Conservation (phyloP, 2,329 filamentous ascomycete genomes). For the Atkinsonella hypoxylon region DNA sequence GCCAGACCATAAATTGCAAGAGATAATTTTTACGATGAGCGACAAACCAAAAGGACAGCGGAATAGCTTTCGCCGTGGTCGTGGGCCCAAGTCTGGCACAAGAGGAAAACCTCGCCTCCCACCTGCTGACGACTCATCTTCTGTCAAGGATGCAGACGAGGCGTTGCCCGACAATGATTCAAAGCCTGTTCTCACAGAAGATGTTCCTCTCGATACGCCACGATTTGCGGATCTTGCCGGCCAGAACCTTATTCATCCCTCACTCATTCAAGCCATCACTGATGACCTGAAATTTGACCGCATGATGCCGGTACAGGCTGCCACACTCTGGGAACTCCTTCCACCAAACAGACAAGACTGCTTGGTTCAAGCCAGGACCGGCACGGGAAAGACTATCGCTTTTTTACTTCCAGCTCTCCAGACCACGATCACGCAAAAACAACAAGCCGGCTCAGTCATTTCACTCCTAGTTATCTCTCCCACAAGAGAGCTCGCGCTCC, state of each 20-base stretch:
- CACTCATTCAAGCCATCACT: conserved; percentile 34
- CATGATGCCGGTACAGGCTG: conserved; percentile 45
- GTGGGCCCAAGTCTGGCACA: conserved; percentile 1
- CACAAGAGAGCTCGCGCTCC: conserved; percentile 57
- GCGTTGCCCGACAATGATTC: neutral
- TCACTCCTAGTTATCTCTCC: conserved; percentile 56
- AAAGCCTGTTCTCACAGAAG: conserved; percentile 9
- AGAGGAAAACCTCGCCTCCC: neutral
- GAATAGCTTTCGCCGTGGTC: conserved; percentile 1
- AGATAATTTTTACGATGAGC: conserved; percentile 1
- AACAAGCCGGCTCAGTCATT: conserved; percentile 27
- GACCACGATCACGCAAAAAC: conserved; percentile 46
- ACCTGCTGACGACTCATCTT: neutral
- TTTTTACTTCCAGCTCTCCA: conserved; percentile 79
- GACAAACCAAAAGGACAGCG: conserved; percentile 2
- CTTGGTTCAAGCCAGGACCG: conserved; percentile 75
- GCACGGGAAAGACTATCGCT: conserved; percentile 76
- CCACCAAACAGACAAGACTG: conserved; percentile 35
- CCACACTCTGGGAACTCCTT: conserved; percentile 35
- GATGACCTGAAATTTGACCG: conserved; percentile 36
- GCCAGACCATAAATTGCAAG: neutral
- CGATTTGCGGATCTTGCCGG: conserved; percentile 32
- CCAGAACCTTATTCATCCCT: conserved; percentile 29
- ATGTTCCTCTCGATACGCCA: conserved; percentile 30
- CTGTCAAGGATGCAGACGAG: neutral